phyloP scores from a whole-genome alignment of 768 basidiomycete genomes.

The Galerina sulciceps region DNA sequence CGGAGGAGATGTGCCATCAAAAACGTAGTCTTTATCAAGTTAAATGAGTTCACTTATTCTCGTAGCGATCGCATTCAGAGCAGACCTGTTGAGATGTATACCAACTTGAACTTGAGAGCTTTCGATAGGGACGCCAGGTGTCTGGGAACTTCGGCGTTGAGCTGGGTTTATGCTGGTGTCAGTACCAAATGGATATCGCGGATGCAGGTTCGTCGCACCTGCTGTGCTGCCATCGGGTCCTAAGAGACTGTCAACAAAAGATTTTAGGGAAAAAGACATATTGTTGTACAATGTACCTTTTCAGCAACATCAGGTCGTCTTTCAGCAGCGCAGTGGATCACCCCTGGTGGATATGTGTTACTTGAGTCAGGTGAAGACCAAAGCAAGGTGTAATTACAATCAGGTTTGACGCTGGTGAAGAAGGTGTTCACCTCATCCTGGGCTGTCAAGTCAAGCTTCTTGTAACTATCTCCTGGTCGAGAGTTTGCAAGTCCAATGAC shows the following conservation, averaged over 20 bases:
- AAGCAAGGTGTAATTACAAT: slow-evolving; percentile 49
- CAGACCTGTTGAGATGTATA: slow-evolving; percentile 92
- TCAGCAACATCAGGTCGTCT: slow-evolving; percentile 92
- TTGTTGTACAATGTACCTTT: slow-evolving; percentile 52
- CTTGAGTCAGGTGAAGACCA: background rate
- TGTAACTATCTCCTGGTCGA: slow-evolving; percentile 55
- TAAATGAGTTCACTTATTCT: background rate
- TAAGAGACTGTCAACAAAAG: slow-evolving; percentile 27
- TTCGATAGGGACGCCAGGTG: slow-evolving; percentile 71
- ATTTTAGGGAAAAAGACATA: background rate
- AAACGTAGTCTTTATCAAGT: slow-evolving; percentile 79
- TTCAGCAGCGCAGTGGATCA: slow-evolving; percentile 96
- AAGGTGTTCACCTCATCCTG: slow-evolving; percentile 52
- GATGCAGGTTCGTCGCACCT: slow-evolving; percentile 41
- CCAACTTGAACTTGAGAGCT: slow-evolving; percentile 64
- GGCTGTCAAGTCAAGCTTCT: slow-evolving; percentile 72
- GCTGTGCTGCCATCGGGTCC: slow-evolving; percentile 71
- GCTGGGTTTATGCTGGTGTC: slow-evolving; percentile 40
- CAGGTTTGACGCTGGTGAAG: slow-evolving; percentile 63
- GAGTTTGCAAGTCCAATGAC: slow-evolving; percentile 78
- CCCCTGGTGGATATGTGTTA: slow-evolving; percentile 47
- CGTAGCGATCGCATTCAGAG: background rate
- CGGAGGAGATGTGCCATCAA: slow-evolving; percentile 91
- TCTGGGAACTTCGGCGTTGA: slow-evolving; percentile 80
- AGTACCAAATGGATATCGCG: background rate